phyloP scores from a whole-genome alignment of 345 rosid species.

The Sisymbrium altissimum region DNA sequence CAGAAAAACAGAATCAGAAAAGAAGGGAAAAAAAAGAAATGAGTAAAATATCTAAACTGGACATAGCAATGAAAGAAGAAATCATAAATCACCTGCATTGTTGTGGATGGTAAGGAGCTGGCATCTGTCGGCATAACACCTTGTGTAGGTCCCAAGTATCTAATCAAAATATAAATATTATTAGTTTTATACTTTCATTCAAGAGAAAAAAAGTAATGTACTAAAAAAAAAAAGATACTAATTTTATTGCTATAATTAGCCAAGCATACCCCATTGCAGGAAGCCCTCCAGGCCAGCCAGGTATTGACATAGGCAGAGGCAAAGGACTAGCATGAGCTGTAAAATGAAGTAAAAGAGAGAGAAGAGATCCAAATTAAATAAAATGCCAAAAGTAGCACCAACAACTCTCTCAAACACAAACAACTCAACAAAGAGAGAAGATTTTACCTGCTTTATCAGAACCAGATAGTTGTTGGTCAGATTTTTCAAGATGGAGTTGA shows the following conservation, averaged over 20 bases:
- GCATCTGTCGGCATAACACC: constrained; percentile 90
- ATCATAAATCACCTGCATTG: constrained; percentile 51
- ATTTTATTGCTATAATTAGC: no score
- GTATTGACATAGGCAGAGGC: constrained; percentile 72
- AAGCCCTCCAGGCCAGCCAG: constrained; percentile 92
- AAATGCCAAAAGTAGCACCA: not conserved
- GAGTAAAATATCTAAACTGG: no score
- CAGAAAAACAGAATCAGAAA: not conserved
- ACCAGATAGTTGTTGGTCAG: no score
- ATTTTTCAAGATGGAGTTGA: constrained; percentile 68
- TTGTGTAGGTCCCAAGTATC: constrained; percentile 80
- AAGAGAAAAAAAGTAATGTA: not conserved
- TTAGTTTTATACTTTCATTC: constrained; percentile 1
- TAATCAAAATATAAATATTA: constrained; percentile 32
- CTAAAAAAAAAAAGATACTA: no score
- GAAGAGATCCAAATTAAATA: no score
- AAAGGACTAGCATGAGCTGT: constrained; percentile 67
- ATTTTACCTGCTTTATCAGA: constrained; percentile 58
- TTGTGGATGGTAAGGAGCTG: constrained; percentile 55
- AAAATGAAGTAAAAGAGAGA: not conserved
- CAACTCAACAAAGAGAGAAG: not conserved
- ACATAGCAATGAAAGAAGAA: no score
- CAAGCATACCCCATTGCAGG: constrained; percentile 75
- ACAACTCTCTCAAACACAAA: no score
- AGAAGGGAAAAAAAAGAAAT: no score